phyloP scores from a whole-genome alignment of 2,329 filamentous ascomycete species.

The Lachnellula arida region DNA sequence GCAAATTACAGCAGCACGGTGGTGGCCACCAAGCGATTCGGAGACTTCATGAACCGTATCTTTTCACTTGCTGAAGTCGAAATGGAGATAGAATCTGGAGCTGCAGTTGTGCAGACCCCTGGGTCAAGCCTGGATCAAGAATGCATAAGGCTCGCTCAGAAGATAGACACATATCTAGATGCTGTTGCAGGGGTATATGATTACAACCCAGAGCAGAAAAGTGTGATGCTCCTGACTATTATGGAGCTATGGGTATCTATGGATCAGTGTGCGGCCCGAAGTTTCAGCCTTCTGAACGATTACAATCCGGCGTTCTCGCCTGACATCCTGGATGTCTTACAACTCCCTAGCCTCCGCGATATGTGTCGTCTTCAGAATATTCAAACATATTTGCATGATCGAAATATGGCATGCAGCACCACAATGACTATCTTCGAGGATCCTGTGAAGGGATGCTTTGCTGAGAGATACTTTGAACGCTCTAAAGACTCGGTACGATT shows the following conservation, averaged over 20 bases:
- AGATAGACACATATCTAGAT: constrained; percentile 36
- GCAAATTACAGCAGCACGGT: too few relatives aligned
- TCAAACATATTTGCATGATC: constrained; percentile 44
- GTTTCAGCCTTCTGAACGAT: constrained; percentile 43
- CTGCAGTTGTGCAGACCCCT: neutral
- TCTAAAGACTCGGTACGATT: constrained; percentile 33
- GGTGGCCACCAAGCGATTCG: too few relatives aligned
- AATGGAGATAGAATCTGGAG: too few relatives aligned
- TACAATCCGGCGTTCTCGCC: constrained; percentile 49
- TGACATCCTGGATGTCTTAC: constrained; percentile 49
- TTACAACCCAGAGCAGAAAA: constrained; percentile 44
- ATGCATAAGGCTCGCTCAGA: constrained; percentile 30
- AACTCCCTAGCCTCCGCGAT: constrained; percentile 42
- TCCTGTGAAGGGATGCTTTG: constrained; percentile 35
- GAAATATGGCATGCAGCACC: constrained; percentile 29
- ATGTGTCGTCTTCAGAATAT: constrained; percentile 47
- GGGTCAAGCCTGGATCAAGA: constrained; percentile 1
- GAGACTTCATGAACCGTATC: too few relatives aligned
- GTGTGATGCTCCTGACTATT: constrained; percentile 46
- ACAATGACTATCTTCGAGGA: constrained; percentile 44
- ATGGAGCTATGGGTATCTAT: constrained; percentile 56
- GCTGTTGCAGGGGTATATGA: constrained; percentile 36
- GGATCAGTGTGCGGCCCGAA: constrained; percentile 41
- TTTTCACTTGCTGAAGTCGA: too few relatives aligned
- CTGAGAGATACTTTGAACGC: constrained; percentile 10